Conservation (phyloP, 139 green algal species). For the Chlamydomonas sphaeroides region DNA sequence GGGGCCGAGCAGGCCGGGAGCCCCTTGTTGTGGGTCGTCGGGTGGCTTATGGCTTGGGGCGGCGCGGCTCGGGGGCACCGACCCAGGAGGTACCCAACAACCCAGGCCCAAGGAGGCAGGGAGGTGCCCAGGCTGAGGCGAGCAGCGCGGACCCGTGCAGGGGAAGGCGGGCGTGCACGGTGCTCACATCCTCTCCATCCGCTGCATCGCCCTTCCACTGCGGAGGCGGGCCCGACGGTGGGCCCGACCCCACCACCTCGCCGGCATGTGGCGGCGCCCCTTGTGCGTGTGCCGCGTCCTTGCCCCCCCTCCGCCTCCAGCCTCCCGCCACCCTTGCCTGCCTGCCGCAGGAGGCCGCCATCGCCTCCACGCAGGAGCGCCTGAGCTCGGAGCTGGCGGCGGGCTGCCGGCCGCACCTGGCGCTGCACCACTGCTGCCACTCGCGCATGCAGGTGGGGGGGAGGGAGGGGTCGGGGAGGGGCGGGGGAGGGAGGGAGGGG, state of each 20-base stretch:
- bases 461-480: constrained; percentile 17
- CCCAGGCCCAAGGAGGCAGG: no score
- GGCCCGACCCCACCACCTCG: not conserved
- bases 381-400: constrained; percentile 7
- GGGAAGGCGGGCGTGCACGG: not conserved
- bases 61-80: no score
- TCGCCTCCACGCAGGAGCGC: constrained; percentile 22
- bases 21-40: not conserved
- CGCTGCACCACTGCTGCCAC: constrained; percentile 49
- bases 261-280: no score
- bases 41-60: no score
- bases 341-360: constrained; percentile 34
- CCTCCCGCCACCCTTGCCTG: not conserved
- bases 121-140: no score
- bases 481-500: not conserved
- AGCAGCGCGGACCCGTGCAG: no score
- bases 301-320: not conserved
- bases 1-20: no score
- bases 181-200: not conserved
- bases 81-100: no score
- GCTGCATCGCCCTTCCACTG: not conserved
- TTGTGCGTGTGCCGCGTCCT: not conserved
- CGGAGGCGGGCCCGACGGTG: no score
- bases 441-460: constrained; percentile 22
- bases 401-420: not conserved